A percentile compares a stretch with the other conserved stretches of the same genome.
Evolutionary conservation across 1,284 basidiomycete species (phyloP).

Genomic region (Sporisorium iseilematis-ciliati): DNA sequence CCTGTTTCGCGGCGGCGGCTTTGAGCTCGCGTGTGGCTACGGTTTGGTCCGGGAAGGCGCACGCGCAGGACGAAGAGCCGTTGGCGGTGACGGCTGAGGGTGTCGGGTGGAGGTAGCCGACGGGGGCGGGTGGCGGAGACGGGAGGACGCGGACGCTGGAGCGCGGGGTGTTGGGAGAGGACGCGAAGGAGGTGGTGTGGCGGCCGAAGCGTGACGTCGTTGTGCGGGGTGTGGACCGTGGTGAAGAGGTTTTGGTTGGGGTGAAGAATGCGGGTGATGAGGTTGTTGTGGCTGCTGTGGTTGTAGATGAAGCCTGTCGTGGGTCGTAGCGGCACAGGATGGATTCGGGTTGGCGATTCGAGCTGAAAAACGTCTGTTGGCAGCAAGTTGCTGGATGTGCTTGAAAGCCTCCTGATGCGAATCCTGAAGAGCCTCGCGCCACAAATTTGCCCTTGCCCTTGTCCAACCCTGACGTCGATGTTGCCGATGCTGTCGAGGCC

Average conservation of each 20-base stretch:
- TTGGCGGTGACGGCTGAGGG: conserved; percentile 44
- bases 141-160: conserved; percentile 51
- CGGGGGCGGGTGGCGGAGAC: conserved; percentile 42
- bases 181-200: conserved; percentile 34
- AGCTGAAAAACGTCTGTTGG: conserved; percentile 69
- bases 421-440: conserved; percentile 1
- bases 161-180: conserved; percentile 28
- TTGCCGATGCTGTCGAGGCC: conserved; percentile 11
- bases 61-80: conserved; percentile 48
- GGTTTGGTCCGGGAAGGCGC: conserved; percentile 47
- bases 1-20: conserved; percentile 38
- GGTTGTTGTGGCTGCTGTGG: conserved; percentile 18
- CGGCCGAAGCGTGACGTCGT: conserved; percentile 26
- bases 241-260: conserved; percentile 29
- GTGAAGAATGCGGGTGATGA: conserved; percentile 59
- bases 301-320: conserved; percentile 35
- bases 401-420: conserved; percentile 23
- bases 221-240: conserved; percentile 57
- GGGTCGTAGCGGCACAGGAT: conserved; percentile 69
- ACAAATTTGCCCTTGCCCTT: conserved; percentile 29
- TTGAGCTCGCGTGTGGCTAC: conserved; percentile 48
- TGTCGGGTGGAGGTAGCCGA: conserved; percentile 34
- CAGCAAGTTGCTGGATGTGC: conserved; percentile 66
- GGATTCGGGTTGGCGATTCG: conserved; percentile 56
- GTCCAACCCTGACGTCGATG: neutral